These are phyloP conservation scores for Guyanaporus albipodus DNA, from an alignment of 768 basidiomycete species.

Conservation along the genomic window DNA sequence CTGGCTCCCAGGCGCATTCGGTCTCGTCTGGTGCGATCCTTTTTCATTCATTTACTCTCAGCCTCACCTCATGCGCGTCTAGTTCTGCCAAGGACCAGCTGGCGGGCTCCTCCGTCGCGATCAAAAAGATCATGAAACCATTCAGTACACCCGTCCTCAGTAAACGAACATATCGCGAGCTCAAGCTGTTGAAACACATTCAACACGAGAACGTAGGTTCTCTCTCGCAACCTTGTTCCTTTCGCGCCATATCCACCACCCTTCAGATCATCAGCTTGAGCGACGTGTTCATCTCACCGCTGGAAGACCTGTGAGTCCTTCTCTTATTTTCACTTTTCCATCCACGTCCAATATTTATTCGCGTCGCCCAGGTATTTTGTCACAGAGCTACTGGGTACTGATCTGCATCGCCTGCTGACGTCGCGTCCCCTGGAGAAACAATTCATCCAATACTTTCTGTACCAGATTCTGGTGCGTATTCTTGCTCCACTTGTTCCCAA, in stretches of 20 bases:
- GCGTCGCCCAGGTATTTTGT: slow-evolving; percentile 81
- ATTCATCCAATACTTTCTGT: slow-evolving; percentile 99
- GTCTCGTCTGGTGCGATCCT: slow-evolving; percentile 82
- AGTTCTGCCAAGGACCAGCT: slow-evolving; percentile 96
- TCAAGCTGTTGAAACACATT: slow-evolving; percentile 97
- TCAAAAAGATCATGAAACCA: slow-evolving; percentile 99
- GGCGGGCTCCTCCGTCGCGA: slow-evolving; percentile 89
- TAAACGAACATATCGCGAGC: slow-evolving; percentile 96
- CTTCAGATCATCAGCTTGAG: slow-evolving; percentile 92
- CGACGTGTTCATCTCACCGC: slow-evolving; percentile 99
- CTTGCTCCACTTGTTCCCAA: neutral
- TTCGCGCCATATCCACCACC: slow-evolving; percentile 5
- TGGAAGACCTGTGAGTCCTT: slow-evolving; percentile 84
- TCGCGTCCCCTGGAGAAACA: slow-evolving; percentile 98
- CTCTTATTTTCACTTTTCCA: neutral
- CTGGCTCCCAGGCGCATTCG: slow-evolving; percentile 69
- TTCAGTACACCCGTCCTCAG: slow-evolving; percentile 98
- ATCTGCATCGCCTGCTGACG: slow-evolving; percentile 94
- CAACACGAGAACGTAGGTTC: slow-evolving; percentile 90
- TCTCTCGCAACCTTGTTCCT: neutral
- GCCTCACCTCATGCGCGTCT: slow-evolving; percentile 13
- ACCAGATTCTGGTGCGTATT: slow-evolving; percentile 86
- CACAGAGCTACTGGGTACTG: slow-evolving; percentile 96
- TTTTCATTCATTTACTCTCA: neutral
- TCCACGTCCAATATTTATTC: neutral